Conservation (phyloP, 768 basidiomycete species). For the Leccinum boreale region DNA sequence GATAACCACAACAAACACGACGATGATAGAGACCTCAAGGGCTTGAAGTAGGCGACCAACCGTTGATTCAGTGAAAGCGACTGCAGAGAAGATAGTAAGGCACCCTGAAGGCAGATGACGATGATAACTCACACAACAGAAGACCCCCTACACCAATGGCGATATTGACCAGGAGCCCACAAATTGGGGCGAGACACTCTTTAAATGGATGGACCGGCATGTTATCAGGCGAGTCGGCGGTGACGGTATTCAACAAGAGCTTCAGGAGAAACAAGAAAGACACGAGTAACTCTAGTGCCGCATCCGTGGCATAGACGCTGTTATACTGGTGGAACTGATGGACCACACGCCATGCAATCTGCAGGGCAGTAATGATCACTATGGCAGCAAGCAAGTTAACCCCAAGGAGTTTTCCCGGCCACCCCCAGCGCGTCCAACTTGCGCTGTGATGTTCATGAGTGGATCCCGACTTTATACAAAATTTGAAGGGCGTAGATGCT, state of each 20-base stretch:
- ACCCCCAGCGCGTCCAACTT: constrained; percentile 65
- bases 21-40: constrained; percentile 57
- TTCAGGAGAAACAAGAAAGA: constrained; percentile 62
- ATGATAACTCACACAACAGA: constrained; percentile 47
- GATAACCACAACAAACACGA: constrained; percentile 53
- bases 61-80: constrained; percentile 64
- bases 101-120: background rate
- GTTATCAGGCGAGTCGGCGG: constrained; percentile 34
- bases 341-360: constrained; percentile 60
- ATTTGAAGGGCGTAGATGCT: constrained; percentile 21
- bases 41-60: constrained; percentile 68
- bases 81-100: constrained; percentile 36
- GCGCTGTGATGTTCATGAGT: constrained; percentile 45
- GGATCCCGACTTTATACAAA: constrained; percentile 13
- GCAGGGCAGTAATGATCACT: constrained; percentile 50
- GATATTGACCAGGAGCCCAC: constrained; percentile 50
- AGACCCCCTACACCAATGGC: constrained; percentile 57
- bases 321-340: constrained; percentile 36
- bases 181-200: constrained; percentile 47
- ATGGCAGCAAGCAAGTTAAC: constrained; percentile 45
- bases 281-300: constrained; percentile 54
- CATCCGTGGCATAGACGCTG: constrained; percentile 54
- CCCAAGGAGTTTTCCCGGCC: constrained; percentile 50
- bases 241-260: constrained; percentile 53
- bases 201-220: constrained; percentile 43